Base-by-base conservation (phyloP, 805 yeast genomes). In the Ascoidea asiatica region DNA sequence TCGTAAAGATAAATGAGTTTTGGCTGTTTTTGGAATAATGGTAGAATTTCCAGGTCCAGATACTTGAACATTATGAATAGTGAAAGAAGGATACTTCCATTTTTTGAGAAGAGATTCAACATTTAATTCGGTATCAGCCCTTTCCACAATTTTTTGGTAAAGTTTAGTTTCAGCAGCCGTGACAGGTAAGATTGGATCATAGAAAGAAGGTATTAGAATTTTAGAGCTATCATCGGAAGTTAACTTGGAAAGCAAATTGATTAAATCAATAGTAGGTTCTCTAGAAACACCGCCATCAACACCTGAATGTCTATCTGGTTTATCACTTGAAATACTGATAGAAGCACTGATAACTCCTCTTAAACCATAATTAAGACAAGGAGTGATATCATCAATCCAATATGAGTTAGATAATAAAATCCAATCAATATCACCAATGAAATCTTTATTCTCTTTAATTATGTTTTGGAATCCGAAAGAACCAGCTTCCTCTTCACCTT, bases 401-500 rank as follows among this genome's bases (percentile, higher is more conserved):
- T 88, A 87, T 3, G 95, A 86, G 56, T 92, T 90, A 50, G 95
- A 81, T 51, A 90, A 69, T 49, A 90, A 62, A 39, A 90, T 78
- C 94, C 95, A 89, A 63, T 90, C 97, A 46, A 92, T 76, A 7
- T 72, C 66, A 1, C 89, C 89, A 53, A 89, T 77, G 4, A 73
- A 48, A 1, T 59, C 60, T 45, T 69, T 66, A 54, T 80, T 63
- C 29, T 68, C 57, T 21, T 56, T 54, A n/a, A 90, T 73, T 0
- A 81, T 78, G 3, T 76, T 70, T 53, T 79, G 78, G 57, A 90
- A 87, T 0, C 97, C 96, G 53, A 73, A 73, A 0, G 95, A 85
- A 1, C 97, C 97, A 46, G 85, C 74, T 59, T 90, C 98, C 61
- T 92, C 98, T 59, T 88, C 96, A 40, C 98, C 98, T 62, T 90